These are phyloP conservation scores for Scutellaria galericulata DNA, from an alignment of 257 asterid species.

Conservation along the genomic window DNA sequence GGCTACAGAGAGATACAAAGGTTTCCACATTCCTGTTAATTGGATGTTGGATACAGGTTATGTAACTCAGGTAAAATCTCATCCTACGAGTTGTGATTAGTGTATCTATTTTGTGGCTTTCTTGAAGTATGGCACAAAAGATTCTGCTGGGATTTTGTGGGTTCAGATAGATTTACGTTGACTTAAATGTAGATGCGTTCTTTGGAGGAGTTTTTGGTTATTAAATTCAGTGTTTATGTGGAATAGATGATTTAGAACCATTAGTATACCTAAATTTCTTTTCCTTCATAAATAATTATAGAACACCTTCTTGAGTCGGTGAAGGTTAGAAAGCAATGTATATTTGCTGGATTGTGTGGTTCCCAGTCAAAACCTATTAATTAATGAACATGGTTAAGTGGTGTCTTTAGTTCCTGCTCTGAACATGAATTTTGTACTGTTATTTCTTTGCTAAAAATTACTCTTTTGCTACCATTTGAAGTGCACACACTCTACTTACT, in stretches of 20 bases:
- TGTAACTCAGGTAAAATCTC: conserved; percentile 62
- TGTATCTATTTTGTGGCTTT: conserved; percentile 17
- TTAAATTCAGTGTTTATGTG: neutral
- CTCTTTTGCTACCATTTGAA: no score
- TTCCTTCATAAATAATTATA: conserved; percentile 5
- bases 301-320: neutral
- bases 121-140: neutral
- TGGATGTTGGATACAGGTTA: conserved; percentile 90
- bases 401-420: no score
- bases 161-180: conserved; percentile 5
- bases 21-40: conserved; percentile 65
- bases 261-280: neutral
- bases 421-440: no score
- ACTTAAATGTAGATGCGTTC: conserved; percentile 1
- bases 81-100: conserved; percentile 13
- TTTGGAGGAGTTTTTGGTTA: neutral
- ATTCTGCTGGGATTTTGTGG: neutral
- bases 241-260: neutral
- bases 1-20: conserved; percentile 61
- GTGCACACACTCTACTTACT: no score
- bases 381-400: no score
- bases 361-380: no score
- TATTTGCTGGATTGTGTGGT: no score
- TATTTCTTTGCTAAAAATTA: no score
- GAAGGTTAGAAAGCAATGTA: neutral